Percentiles rank a stretch among this genome's conserved stretches.
phyloP scores from a whole-genome alignment of 345 rosid genomes.

The Toxicodendron radicans region DNA sequence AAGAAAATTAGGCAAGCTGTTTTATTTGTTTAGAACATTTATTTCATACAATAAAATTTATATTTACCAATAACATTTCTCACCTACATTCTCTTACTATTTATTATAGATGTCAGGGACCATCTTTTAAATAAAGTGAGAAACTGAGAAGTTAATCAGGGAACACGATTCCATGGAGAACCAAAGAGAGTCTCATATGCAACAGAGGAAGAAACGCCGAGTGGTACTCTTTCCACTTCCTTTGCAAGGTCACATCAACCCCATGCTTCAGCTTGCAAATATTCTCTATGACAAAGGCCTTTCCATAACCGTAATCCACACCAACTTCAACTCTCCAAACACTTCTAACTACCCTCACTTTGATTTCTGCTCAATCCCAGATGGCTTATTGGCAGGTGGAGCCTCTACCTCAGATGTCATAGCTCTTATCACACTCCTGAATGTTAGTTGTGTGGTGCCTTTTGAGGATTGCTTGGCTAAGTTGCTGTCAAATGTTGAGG shows the following conservation, averaged over 20 bases:
- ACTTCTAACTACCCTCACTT: slow-evolving; percentile 50
- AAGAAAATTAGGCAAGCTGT: too few relatives aligned
- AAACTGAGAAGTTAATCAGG: background rate
- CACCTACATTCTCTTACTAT: too few relatives aligned
- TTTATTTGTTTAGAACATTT: too few relatives aligned
- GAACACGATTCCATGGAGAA: slow-evolving; percentile 13
- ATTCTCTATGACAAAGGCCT: slow-evolving; percentile 56
- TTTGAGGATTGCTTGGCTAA: slow-evolving; percentile 38
- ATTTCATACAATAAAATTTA: too few relatives aligned
- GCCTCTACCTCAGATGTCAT: slow-evolving; percentile 20
- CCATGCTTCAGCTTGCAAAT: slow-evolving; percentile 62
- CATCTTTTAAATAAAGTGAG: too few relatives aligned
- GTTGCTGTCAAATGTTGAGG: slow-evolving; percentile 26
- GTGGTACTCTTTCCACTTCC: slow-evolving; percentile 57
- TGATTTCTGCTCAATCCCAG: slow-evolving; percentile 41
- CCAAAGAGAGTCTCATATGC: slow-evolving; percentile 19
- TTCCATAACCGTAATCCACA: slow-evolving; percentile 52
- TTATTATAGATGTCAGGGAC: too few relatives aligned
- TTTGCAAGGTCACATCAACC: slow-evolving; percentile 58
- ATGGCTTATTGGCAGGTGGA: slow-evolving; percentile 21
- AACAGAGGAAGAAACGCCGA: slow-evolving; percentile 24
- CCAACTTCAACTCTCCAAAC: slow-evolving; percentile 49
- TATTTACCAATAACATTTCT: too few relatives aligned
- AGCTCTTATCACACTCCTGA: slow-evolving; percentile 27
- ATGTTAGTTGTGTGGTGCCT: slow-evolving; percentile 33